Evolutionary conservation across 495 filamentous ascomycete species (phyloP).

Genomic region (Aspergillus incahuasiensis): DNA sequence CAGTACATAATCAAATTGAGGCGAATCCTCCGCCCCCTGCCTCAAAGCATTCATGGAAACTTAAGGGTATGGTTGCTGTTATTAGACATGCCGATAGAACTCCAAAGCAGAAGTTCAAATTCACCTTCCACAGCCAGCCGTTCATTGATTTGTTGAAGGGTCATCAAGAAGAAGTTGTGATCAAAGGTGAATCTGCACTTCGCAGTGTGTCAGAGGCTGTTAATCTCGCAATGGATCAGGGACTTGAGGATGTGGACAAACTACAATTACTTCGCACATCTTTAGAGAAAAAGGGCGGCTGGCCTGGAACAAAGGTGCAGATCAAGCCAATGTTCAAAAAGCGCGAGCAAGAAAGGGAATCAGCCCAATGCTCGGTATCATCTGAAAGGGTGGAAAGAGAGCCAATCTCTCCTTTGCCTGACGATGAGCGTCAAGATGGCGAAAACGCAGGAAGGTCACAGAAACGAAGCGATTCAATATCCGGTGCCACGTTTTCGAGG

Average conservation of each 20-base stretch:
- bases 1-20: slow-evolving; percentile 27
- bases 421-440: slow-evolving; percentile 18
- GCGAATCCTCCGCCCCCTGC: slow-evolving; percentile 65
- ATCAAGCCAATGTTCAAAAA: slow-evolving; percentile 98
- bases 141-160: slow-evolving; percentile 92
- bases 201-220: slow-evolving; percentile 84
- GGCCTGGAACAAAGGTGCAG: slow-evolving; percentile 96
- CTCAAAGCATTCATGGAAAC: slow-evolving; percentile 92
- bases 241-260: slow-evolving; percentile 80
- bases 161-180: slow-evolving; percentile 91
- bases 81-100: slow-evolving; percentile 94
- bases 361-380: slow-evolving; percentile 19
- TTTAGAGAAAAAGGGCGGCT: slow-evolving; percentile 83
- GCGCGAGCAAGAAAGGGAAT: slow-evolving; percentile 56
- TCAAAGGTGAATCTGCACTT: slow-evolving; percentile 88
- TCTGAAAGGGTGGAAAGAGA: slow-evolving; percentile 19
- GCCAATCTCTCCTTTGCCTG: slow-evolving; percentile 18
- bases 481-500: slow-evolving; percentile 80
- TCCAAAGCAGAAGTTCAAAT: slow-evolving; percentile 98
- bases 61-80: slow-evolving; percentile 98
- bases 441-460: slow-evolving; percentile 38
- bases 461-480: slow-evolving; percentile 72
- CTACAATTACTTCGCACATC: slow-evolving; percentile 78
- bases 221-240: slow-evolving; percentile 66
- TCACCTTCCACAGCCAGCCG: slow-evolving; percentile 94